These are phyloP conservation scores for Dothideomycetes sp. DNA, from an alignment of 2,329 filamentous ascomycete species.

Conservation along the genomic window DNA sequence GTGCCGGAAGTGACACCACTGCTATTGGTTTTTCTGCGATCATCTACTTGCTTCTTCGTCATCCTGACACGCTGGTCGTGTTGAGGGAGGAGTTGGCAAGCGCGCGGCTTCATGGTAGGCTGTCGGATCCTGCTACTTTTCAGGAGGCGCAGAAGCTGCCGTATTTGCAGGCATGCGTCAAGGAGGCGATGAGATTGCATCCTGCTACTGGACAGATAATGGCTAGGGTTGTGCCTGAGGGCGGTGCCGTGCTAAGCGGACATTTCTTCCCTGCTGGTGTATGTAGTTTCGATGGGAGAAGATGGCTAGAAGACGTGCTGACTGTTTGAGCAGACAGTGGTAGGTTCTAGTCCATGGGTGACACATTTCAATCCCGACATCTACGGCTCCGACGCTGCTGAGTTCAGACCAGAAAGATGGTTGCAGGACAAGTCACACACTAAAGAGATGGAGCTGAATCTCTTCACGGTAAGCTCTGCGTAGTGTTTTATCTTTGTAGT, in stretches of 20 bases:
- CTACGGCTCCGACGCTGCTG: constrained; percentile 27
- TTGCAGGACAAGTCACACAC: too few relatives aligned
- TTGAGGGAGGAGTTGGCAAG: constrained; percentile 29
- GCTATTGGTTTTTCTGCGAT: constrained; percentile 28
- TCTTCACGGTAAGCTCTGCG: too few relatives aligned
- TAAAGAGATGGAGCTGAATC: too few relatives aligned
- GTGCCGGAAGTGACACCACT: constrained; percentile 30
- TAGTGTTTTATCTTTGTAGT: too few relatives aligned
- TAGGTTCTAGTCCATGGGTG: too few relatives aligned
- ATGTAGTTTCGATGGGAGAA: too few relatives aligned
- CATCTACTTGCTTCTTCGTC: constrained; percentile 26
- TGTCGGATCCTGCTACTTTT: constrained; percentile 15
- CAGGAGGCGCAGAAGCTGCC: constrained; percentile 15
- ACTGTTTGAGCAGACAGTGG: too few relatives aligned
- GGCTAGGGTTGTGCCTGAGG: constrained; percentile 22
- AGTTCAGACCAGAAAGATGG: constrained; percentile 36
- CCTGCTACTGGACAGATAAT: constrained; percentile 26
- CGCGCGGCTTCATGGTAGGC: constrained; percentile 14
- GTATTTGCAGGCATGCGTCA: constrained; percentile 42
- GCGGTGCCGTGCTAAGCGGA: constrained; percentile 20
- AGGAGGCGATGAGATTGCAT: constrained; percentile 40
- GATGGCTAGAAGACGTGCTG: too few relatives aligned
- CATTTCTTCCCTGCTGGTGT: too few relatives aligned
- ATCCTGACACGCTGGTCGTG: constrained; percentile 20
- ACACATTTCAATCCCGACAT: too few relatives aligned